Evolutionary conservation across 2,329 filamentous ascomycete genomes (phyloP), one percentile per base, ranked within the genome.

Genomic region (Alternaria postmessia): DNA sequence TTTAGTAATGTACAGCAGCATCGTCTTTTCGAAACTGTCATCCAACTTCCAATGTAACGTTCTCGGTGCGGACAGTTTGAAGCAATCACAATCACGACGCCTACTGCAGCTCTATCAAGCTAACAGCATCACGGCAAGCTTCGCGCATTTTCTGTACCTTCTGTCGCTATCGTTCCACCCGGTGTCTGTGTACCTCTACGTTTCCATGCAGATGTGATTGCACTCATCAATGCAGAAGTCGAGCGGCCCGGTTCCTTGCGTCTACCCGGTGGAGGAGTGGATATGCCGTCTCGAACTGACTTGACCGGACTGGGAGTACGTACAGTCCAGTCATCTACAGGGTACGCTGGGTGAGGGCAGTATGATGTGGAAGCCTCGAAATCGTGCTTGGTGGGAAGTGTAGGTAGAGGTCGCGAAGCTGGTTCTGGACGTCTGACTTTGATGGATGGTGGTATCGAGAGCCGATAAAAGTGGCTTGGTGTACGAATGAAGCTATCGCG

Each of bases 271-370:
- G 67, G 69, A 8, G 72, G 71, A 20, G 72, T 72, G 3, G 61
- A 54, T 12, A 70, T 66, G 2, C 60, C 61, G 7, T 72, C 67
- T 26, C 67, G 63, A 3, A 67, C 26, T 3, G 65, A 68, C 28
- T 69, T 68, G 32, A 70, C 66, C 1, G 73, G 74, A 51, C 75
- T 77, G 3, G 73, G 74, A 6, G 71, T 74, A 34, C 61, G 66
- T 30, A 64, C 54, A 16, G 62, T 55, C 73, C 75, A 76, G 7
- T 74, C 69, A 22, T 72, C 67, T 1, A 69, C 32, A 1, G 67
- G 63, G 48, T 70, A 74, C 41, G 64, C 69, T 24, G 69, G 70
- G 49, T 74, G 67, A 2, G 67, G 69, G 14, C 60, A 59, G 53
- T 75, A 72, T 20, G 56, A 51, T 4, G 67, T 71, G 7, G 65